Evolutionary conservation across 1,284 basidiomycete species (phyloP).

Genomic region (Cryptococcus neoformans): DNA sequence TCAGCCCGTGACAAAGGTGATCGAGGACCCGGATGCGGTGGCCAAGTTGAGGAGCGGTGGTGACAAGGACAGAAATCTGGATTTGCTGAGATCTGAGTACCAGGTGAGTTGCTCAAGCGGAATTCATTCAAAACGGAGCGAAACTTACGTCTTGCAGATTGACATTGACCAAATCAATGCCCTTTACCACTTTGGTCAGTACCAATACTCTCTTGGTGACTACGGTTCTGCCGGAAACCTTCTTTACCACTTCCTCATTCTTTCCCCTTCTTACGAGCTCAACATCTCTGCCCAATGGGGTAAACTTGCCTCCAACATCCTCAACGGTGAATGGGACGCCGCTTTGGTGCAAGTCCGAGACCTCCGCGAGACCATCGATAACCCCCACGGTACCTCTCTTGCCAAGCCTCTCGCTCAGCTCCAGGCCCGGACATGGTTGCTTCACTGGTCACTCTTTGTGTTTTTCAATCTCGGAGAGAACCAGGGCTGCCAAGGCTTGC

Average conservation of each 20-base stretch:
- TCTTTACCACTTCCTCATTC: constrained; percentile 96
- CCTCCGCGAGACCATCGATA: constrained; percentile 85
- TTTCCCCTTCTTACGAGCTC: constrained; percentile 87
- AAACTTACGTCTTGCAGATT: constrained; percentile 56
- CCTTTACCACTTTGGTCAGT: constrained; percentile 96
- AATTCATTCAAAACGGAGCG: neutral
- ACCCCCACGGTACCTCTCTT: constrained; percentile 52
- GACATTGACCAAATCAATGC: constrained; percentile 92
- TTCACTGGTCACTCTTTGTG: constrained; percentile 98
- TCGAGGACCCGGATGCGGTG: constrained; percentile 92
- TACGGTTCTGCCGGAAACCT: constrained; percentile 96
- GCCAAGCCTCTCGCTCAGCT: constrained; percentile 72
- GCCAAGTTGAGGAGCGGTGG: constrained; percentile 65
- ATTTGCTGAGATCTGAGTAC: constrained; percentile 92
- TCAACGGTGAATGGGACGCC: constrained; percentile 90
- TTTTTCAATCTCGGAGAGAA: constrained; percentile 96
- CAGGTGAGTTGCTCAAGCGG: constrained; percentile 57
- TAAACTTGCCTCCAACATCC: constrained; percentile 93
- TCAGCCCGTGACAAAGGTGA: constrained; percentile 89
- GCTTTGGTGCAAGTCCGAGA: constrained; percentile 92
- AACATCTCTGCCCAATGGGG: constrained; percentile 97
- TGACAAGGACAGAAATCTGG: constrained; percentile 95
- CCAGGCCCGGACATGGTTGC: constrained; percentile 94
- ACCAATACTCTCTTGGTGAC: constrained; percentile 96
- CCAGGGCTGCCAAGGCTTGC: constrained; percentile 70